Base-by-base conservation (phyloP, 495 filamentous ascomycete species). In the Aspergillus bridgeri region DNA sequence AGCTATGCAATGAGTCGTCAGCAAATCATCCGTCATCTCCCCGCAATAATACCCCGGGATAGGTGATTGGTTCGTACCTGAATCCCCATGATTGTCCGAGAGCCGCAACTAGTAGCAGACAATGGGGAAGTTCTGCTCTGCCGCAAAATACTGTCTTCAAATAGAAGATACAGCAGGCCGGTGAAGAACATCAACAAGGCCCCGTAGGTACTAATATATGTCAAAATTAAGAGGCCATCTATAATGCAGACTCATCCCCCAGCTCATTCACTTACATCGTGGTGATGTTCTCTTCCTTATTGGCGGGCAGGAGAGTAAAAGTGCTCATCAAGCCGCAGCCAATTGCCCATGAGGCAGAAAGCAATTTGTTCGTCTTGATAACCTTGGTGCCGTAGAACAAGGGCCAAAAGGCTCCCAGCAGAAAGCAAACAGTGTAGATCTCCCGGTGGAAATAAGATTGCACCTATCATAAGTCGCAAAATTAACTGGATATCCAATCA, bases 401-500 rank as follows among this genome's bases (percentile, higher is more conserved):
- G 3, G 94, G 95, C 90, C 92, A 98, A 24, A 89, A 78, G 8
- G 86, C 80, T 3, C 82, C 91, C 20, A 90, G 54, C 20, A 89
- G 61, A 66, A 92, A 99, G 59, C 92, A 85, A 11, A 85, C 68
- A 1, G 93, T 95, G 61, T 91, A 89, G 19, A 99, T 84, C 67
- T 96, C 89, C 21, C 95, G 86, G 54, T 90, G 79, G 57, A 94
- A 96, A 69, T 99, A 99, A 47, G 92, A 93, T 74, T 86, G 82
- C 6, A 88, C 85, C 84, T 86, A 55, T 22, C 27, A 9, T n/a
- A 23, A 57, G 15, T 3, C 27, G 18, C 48, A 60, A 60, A 56
- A 58, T 51, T 51, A 51, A 25, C 18, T 15, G 2, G 5, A 3
- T 42, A 25, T 42, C n/a, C 5, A 45, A 17, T 25, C 20, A n/a